These are phyloP conservation scores for Lachnellula subtilissima DNA, from an alignment of 2,329 filamentous ascomycete genomes.

Conservation along the genomic window DNA sequence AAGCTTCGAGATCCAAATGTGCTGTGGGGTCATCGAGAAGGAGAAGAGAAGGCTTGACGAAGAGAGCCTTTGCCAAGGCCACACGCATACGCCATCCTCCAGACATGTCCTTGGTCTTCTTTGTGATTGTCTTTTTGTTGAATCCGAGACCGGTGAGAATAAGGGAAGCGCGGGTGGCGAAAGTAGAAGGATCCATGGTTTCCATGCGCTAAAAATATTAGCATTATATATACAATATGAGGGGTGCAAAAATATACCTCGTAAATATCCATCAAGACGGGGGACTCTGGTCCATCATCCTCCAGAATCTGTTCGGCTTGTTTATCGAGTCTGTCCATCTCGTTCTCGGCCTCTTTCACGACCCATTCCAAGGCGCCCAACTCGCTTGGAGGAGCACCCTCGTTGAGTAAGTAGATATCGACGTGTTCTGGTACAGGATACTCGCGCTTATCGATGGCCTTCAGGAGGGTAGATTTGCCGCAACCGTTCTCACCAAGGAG, in stretches of 20 bases:
- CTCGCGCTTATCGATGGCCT: constrained; percentile 88
- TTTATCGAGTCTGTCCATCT: constrained; percentile 85
- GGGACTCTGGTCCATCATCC: constrained; percentile 85
- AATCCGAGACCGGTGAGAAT: constrained; percentile 98
- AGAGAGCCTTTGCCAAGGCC: constrained; percentile 91
- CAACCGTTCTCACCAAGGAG: constrained; percentile 98
- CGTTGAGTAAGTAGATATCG: constrained; percentile 97
- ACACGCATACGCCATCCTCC: constrained; percentile 99
- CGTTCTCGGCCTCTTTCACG: constrained; percentile 85
- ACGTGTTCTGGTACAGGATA: constrained; percentile 94
- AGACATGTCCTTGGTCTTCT: constrained; percentile 99
- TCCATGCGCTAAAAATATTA: constrained; percentile 73
- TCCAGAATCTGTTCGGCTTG: constrained; percentile 87
- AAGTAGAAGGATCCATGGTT: constrained; percentile 96
- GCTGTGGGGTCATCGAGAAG: constrained; percentile 97
- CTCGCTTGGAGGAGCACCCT: constrained; percentile 86
- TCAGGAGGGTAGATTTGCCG: constrained; percentile 96
- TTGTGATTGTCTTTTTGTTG: constrained; percentile 96
- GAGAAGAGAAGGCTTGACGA: constrained; percentile 94
- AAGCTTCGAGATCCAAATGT: constrained; percentile 98
- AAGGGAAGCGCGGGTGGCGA: constrained; percentile 88
- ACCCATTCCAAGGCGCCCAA: constrained; percentile 96
- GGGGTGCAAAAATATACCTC: constrained; percentile 60
- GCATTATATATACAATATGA: constrained; percentile 2
- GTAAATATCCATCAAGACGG: constrained; percentile 87